Evolutionary conservation across 2,329 filamentous ascomycete species (phyloP), one percentile per base, ranked within the genome.

Genomic region (Talaromyces amestolkiae): DNA sequence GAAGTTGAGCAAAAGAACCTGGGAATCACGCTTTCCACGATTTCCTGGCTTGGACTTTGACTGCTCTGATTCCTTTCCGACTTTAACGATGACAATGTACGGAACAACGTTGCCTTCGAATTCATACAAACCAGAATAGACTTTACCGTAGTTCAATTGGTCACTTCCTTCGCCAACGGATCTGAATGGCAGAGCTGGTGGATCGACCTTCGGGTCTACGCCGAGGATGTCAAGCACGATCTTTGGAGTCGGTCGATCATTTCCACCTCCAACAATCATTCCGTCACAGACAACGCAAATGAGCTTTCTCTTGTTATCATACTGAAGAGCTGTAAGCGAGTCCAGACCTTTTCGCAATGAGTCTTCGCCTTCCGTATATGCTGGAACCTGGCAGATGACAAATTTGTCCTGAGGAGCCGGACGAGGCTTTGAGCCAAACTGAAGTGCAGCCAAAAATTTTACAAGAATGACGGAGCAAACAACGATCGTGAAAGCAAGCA

Each of bases 261-360:
- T 99, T 71, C 95, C 95, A 71, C 91, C 89, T 82, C 95, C 95
- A 53, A 97, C 91, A 76, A 98, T 96, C 84, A 97, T 92, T 80
- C 95, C 95, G 73, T 99, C 95, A 75, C 95, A 99, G 71, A 99
- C 92, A 67, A 99, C 92, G 72, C 90, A 95, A 70, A 99, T 94
- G 31, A 99, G 87, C 81, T 99, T 99, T 69, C 95, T 86, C 83
- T 99, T 99, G 80, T 99, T 97, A 80, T 99, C 95, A 72, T 99
- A 99, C 71, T 96, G 90, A 17, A 99, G 85, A 13, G 93, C 92
- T 17, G 95, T 97, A 66, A 98, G 85, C 1, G 95, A 98, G 76
- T 99, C 95, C 2, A 99, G 84, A 61, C 93, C 94, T 75, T 97
- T 96, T 64, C 95, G 86, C 9, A 99, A 83, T 3, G 93, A 94